A percentile compares a stretch with the other conserved stretches of the same genome.
Conservation (phyloP, 768 basidiomycete species). For the Serendipita sp. region DNA sequence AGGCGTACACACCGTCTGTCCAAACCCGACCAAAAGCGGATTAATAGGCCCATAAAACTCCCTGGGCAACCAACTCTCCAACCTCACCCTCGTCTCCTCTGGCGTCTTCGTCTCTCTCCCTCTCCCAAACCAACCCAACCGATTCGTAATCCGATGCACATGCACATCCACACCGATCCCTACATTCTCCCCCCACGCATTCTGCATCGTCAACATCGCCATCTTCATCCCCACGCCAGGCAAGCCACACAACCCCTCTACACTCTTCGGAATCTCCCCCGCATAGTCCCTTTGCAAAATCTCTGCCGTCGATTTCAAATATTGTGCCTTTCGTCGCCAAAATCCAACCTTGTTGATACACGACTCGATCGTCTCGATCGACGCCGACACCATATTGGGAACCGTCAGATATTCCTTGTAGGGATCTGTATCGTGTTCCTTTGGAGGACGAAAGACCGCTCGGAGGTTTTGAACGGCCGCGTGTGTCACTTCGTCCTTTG, state of each 20-base stretch:
- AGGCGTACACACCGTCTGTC: slow-evolving; percentile 29
- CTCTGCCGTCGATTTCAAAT: slow-evolving; percentile 58
- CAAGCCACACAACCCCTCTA: slow-evolving; percentile 73
- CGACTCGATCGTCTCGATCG: background rate
- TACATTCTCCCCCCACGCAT: slow-evolving; percentile 62
- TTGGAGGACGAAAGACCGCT: slow-evolving; percentile 26
- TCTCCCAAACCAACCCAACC: slow-evolving; percentile 51
- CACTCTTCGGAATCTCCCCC: slow-evolving; percentile 77
- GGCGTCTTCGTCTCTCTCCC: slow-evolving; percentile 66
- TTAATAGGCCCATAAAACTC: slow-evolving; percentile 64
- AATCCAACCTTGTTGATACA: slow-evolving; percentile 83
- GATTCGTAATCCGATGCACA: slow-evolving; percentile 88
- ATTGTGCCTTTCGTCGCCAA: slow-evolving; percentile 79
- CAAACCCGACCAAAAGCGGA: slow-evolving; percentile 68
- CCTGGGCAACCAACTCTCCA: slow-evolving; percentile 71
- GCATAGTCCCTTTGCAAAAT: slow-evolving; percentile 53
- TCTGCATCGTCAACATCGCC: slow-evolving; percentile 74
- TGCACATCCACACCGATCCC: slow-evolving; percentile 96
- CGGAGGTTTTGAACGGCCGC: slow-evolving; percentile 65
- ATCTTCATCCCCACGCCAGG: slow-evolving; percentile 94
- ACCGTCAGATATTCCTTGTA: slow-evolving; percentile 61
- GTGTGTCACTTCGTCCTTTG: slow-evolving; percentile 80
- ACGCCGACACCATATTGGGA: slow-evolving; percentile 48
- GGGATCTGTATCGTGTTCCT: background rate
- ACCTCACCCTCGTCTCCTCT: slow-evolving; percentile 79